Conservation (phyloP, 2,329 filamentous ascomycete genomes). For the Curvularia spicifera region DNA sequence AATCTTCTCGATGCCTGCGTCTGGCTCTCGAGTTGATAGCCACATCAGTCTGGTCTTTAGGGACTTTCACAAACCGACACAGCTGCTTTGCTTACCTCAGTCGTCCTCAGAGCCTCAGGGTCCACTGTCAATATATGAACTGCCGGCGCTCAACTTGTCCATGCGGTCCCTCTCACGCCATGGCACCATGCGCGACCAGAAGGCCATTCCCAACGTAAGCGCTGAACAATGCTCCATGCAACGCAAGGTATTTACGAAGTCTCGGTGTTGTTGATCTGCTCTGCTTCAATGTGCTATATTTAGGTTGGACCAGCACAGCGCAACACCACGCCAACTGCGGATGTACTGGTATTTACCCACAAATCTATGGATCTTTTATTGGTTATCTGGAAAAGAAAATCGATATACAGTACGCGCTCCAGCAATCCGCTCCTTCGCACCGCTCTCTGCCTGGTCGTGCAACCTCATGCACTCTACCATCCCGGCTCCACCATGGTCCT, state of each 20-base stretch:
- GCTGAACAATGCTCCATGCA: neutral
- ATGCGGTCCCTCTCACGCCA: neutral
- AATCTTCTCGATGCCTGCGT: neutral
- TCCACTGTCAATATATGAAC: neutral
- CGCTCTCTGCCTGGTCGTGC: neutral
- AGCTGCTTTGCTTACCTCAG: neutral
- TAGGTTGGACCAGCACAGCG: neutral
- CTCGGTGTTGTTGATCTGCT: neutral
- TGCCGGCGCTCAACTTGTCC: neutral
- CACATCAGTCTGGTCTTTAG: neutral
- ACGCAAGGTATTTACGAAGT: neutral
- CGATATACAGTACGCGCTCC: neutral
- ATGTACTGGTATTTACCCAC: neutral
- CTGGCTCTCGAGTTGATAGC: neutral
- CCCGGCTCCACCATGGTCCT: neutral
- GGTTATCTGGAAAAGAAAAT: neutral
- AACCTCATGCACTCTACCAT: neutral
- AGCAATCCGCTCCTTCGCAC: neutral
- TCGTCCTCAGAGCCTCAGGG: no score
- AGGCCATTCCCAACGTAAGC: neutral
- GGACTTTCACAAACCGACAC: neutral
- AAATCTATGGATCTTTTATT: neutral
- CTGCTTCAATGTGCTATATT: neutral
- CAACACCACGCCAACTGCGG: neutral
- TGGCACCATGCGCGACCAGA: neutral